phyloP scores from a whole-genome alignment of 2,329 filamentous ascomycete genomes.

The Simplicillium aogashimaense region DNA sequence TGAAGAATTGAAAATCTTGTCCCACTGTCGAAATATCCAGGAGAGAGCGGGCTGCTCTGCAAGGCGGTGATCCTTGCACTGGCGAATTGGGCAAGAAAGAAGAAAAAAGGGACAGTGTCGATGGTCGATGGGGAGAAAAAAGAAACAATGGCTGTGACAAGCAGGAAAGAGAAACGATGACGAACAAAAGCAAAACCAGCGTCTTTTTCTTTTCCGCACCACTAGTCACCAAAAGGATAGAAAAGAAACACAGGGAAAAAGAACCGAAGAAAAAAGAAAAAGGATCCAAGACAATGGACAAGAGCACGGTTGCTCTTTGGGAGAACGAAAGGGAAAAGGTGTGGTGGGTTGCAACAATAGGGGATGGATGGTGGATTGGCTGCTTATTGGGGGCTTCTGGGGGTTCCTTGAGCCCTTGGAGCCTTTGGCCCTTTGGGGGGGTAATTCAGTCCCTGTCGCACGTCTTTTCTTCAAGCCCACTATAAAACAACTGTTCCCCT shows the following conservation, averaged over 20 bases:
- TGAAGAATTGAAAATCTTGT: no score
- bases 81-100: background rate
- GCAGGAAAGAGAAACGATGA: background rate
- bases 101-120: background rate
- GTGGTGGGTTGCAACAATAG: background rate
- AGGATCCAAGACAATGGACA: background rate
- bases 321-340: background rate
- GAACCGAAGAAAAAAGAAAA: conserved; percentile 2
- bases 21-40: no score
- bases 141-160: background rate
- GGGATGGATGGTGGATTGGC: no score
- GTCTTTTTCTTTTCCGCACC: background rate
- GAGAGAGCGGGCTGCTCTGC: no score
- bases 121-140: conserved; percentile 1
- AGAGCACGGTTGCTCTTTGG: no score
- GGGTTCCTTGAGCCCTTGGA: no score
- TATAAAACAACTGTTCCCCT: background rate
- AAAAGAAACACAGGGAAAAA: background rate
- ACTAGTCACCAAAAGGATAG: no score
- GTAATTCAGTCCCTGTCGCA: no score
- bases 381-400: no score
- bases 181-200: background rate
- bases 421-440: no score
- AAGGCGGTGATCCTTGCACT: no score
- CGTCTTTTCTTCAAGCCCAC: no score